Conservation (phyloP, 2,329 filamentous ascomycete genomes). For the Curvularia verruculosa region DNA sequence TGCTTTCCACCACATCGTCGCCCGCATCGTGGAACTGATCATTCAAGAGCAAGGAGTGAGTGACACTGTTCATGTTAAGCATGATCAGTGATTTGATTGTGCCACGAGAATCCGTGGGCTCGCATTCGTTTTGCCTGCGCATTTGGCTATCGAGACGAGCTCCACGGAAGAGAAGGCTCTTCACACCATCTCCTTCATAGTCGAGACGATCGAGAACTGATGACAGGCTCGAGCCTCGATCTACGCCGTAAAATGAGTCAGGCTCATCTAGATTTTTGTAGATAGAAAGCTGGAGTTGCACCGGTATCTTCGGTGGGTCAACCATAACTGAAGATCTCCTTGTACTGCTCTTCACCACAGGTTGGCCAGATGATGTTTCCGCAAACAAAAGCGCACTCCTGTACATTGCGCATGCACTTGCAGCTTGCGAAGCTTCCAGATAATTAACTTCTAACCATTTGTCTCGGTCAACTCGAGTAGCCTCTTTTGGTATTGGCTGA, state of each 20-base stretch:
- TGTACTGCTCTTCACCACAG: constrained; percentile 55
- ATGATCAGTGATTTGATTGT: constrained; percentile 78
- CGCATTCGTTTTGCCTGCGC: constrained; percentile 62
- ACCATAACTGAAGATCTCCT: constrained; percentile 65
- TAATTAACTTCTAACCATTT: constrained; percentile 89
- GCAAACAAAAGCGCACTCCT: constrained; percentile 84
- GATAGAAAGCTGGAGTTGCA: constrained; percentile 76
- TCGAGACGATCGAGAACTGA: constrained; percentile 83
- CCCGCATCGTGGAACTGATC: constrained; percentile 67
- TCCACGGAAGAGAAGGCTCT: constrained; percentile 87
- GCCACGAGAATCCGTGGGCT: constrained; percentile 67
- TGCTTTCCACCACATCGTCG: constrained; percentile 68
- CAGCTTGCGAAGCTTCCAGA: constrained; percentile 70
- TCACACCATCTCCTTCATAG: constrained; percentile 85
- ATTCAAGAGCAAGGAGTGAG: constrained; percentile 75
- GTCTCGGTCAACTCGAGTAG: constrained; percentile 76
- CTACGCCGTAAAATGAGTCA: constrained; percentile 91
- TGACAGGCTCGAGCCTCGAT: constrained; percentile 75
- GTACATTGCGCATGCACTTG: constrained; percentile 79
- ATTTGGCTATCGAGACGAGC: constrained; percentile 90
- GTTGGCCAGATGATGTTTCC: constrained; percentile 70
- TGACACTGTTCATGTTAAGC: constrained; percentile 84
- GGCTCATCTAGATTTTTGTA: constrained; percentile 95
- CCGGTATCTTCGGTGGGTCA: constrained; percentile 58
- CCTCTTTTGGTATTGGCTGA: constrained; percentile 75